Base-by-base conservation (phyloP, 306 rosid genomes). In the Vicia villosa region DNA sequence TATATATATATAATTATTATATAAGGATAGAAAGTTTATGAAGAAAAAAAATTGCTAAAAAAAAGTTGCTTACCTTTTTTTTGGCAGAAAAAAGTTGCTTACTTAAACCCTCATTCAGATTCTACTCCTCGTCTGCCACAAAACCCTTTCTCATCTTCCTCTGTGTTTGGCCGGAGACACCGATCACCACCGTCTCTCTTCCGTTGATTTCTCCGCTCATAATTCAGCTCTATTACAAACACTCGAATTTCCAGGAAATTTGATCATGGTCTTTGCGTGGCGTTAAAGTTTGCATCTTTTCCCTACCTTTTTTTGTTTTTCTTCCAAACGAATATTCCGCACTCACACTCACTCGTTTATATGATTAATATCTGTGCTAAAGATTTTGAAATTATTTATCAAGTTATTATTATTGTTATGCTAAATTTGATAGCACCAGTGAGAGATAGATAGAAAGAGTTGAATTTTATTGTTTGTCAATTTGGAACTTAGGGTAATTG, bases 221-320 rank as follows among this genome's bases (percentile, higher is more conserved):
- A 20, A 51, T 45, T 45, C 51, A 5, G 3, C 51, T n/a, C 38
- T 1, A 34, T 34, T 34, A 34, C 38, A 34, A 34, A 34, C 10
- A 6, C 1, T 6, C 7, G 10, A 9, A 45, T n/a, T 46, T 15
- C 15, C 59, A 10, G 7, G 10, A 42, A 58, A 13, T 40, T 62
- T 79, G 68, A 62, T 38, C 55, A 51, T 19, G 1, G 0, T 2
- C 43, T 56, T 45, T 55, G 12, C 52, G 26, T 70, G 15, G 17
- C 28, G 21, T 79, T 42, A 34, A 73, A 73, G 57, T 61, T 74
- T 52, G 20, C 43, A 41, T 34, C 72, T 74, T 62, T 68, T 17
- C 4, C 54, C 20, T 63, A n/a, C 28, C 43, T 19, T 68, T 68
- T n/a, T n/a, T n/a, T n/a, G n/a, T n/a, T n/a, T n/a, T n/a, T n/a